These are phyloP conservation scores for Pholiota conissans DNA, from an alignment of 768 basidiomycete species.

Conservation along the genomic window DNA sequence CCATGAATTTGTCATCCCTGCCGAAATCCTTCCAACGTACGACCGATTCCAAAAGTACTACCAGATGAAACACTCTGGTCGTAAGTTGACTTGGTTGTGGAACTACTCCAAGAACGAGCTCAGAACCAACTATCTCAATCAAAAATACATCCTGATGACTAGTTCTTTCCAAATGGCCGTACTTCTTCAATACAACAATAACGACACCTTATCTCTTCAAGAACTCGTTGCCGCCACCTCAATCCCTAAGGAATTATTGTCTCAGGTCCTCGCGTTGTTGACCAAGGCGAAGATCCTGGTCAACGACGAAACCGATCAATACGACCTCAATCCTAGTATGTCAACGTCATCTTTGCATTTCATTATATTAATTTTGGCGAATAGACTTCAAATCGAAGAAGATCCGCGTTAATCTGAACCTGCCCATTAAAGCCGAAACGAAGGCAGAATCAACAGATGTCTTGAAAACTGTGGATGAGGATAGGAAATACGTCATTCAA, in stretches of 20 bases:
- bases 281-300: constrained; percentile 89
- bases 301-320: constrained; percentile 86
- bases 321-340: constrained; percentile 82
- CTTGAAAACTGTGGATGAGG: constrained; percentile 95
- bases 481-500: constrained; percentile 95
- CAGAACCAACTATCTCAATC: constrained; percentile 87
- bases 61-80: constrained; percentile 89
- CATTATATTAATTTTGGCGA: background rate
- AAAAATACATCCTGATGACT: constrained; percentile 96
- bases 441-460: constrained; percentile 91
- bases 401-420: constrained; percentile 89
- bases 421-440: constrained; percentile 91
- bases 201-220: constrained; percentile 79
- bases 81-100: constrained; percentile 98
- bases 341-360: background rate
- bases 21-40: constrained; percentile 84
- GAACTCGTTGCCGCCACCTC: constrained; percentile 81
- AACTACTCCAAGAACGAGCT: constrained; percentile 98
- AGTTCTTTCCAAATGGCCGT: constrained; percentile 95
- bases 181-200: constrained; percentile 90
- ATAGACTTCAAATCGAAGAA: constrained; percentile 91
- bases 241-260: constrained; percentile 76
- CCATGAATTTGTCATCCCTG: constrained; percentile 87
- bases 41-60: constrained; percentile 94
- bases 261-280: constrained; percentile 64